Evolutionary conservation across 2,329 filamentous ascomycete species (phyloP).

Genomic region (Emmonsiellopsis sp.): DNA sequence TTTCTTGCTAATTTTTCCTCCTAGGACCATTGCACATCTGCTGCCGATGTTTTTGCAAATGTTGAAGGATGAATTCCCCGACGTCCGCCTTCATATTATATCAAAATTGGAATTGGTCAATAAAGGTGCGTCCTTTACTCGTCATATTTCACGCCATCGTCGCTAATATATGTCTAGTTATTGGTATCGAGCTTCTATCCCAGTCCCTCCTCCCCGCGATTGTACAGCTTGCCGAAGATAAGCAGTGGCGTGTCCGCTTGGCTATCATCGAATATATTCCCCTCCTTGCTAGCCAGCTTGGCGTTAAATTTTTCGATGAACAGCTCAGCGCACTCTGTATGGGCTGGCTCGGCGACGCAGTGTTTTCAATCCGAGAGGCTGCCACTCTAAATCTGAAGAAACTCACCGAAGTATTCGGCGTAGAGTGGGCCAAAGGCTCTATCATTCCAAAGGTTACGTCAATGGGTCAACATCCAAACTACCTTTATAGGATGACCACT

Average conservation of each 20-base stretch:
- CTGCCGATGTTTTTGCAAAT: conserved; percentile 98
- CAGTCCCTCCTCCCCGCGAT: conserved; percentile 95
- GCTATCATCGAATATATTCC: conserved; percentile 99
- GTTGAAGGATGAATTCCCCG: conserved; percentile 98
- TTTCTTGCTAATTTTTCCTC: conserved; percentile 12
- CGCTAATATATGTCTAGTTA: conserved; percentile 50
- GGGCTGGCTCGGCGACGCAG: conserved; percentile 96
- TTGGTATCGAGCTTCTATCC: conserved; percentile 92
- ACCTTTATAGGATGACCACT: conserved; percentile 99
- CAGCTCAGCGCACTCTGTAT: conserved; percentile 93
- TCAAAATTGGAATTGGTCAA: conserved; percentile 99
- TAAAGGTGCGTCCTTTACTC: conserved; percentile 53
- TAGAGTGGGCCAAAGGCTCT: conserved; percentile 92
- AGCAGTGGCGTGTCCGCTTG: conserved; percentile 95
- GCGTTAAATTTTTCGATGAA: conserved; percentile 96
- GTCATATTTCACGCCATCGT: neutral
- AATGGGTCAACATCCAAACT: conserved; percentile 97
- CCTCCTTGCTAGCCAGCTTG: conserved; percentile 85
- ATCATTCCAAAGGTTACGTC: conserved; percentile 98
- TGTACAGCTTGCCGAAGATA: conserved; percentile 94
- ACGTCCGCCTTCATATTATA: conserved; percentile 96
- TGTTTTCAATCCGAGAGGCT: conserved; percentile 96
- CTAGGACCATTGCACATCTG: conserved; percentile 85
- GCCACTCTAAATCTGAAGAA: conserved; percentile 97
- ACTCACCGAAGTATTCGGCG: conserved; percentile 94